Conservation (phyloP, 1,284 basidiomycete species). For the Ceratobasidium sp. region DNA sequence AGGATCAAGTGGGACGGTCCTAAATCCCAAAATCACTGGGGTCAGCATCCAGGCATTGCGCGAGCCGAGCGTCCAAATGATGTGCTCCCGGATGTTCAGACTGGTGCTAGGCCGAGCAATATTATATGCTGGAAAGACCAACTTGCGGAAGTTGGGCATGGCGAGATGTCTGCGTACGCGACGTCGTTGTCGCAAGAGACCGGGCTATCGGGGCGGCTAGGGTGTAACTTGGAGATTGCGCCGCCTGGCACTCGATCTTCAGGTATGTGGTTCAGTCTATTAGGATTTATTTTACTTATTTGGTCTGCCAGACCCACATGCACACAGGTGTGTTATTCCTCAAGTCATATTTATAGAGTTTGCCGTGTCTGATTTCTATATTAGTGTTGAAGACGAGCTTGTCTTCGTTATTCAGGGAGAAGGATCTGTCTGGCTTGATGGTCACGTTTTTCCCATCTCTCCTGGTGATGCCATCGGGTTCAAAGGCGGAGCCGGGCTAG, state of each 20-base stretch:
- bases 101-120: conserved; percentile 51
- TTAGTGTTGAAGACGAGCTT: conserved; percentile 52
- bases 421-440: conserved; percentile 51
- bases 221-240: conserved; percentile 51
- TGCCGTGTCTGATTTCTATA: conserved; percentile 34
- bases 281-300: background rate
- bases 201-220: conserved; percentile 50
- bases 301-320: conserved; percentile 50
- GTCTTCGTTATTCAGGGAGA: conserved; percentile 50
- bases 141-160: conserved; percentile 49
- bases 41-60: conserved; percentile 50
- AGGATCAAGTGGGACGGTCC: conserved; percentile 43
- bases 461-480: conserved; percentile 52
- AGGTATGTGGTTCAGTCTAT: conserved; percentile 41
- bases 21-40: conserved; percentile 50
- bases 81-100: conserved; percentile 43
- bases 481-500: conserved; percentile 51
- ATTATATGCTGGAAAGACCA: conserved; percentile 48
- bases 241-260: conserved; percentile 52
- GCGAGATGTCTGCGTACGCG: conserved; percentile 51
- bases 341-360: conserved; percentile 33
- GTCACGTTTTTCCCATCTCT: conserved; percentile 49
- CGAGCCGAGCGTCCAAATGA: conserved; percentile 45
- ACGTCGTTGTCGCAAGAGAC: conserved; percentile 52
- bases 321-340: conserved; percentile 46